Conservation (phyloP, 768 basidiomycete genomes). For the Lactarius tabidus region DNA sequence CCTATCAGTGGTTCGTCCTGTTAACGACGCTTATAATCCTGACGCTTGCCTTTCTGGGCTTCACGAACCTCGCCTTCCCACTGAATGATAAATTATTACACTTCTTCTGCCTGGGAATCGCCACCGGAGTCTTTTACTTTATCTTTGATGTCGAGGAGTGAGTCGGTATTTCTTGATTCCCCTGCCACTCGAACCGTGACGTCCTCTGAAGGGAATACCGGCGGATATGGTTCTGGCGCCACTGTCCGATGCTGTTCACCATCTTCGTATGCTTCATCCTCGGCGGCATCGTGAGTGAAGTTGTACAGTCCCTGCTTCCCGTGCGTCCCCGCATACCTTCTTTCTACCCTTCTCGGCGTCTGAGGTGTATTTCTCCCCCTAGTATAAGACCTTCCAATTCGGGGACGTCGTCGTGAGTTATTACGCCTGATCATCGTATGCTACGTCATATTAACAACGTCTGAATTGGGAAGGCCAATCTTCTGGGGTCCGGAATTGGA, state of each 20-base stretch:
- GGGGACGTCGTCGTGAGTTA: conserved; percentile 64
- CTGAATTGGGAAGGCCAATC: conserved; percentile 57
- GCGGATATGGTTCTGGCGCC: conserved; percentile 85
- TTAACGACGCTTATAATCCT: conserved; percentile 68
- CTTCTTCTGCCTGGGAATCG: conserved; percentile 70
- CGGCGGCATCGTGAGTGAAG: conserved; percentile 76
- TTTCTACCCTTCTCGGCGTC: background rate
- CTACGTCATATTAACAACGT: background rate
- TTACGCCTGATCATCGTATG: background rate
- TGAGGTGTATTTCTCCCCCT: background rate
- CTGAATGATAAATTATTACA: conserved; percentile 78
- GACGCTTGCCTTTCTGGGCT: conserved; percentile 67
- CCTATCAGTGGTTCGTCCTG: conserved; percentile 70
- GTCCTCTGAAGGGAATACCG: conserved; percentile 54
- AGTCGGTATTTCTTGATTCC: conserved; percentile 31
- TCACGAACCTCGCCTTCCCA: conserved; percentile 66
- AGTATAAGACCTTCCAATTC: conserved; percentile 70
- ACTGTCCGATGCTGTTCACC: conserved; percentile 66
- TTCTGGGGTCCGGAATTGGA: conserved; percentile 68
- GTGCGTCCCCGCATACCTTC: conserved; percentile 35
- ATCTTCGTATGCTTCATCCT: conserved; percentile 68
- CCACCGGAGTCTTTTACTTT: conserved; percentile 81
- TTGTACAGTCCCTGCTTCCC: conserved; percentile 76
- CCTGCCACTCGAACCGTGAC: background rate
- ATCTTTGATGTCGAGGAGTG: conserved; percentile 87